Conservation (phyloP, 805 yeast species). For the Kockiozyma suomiensis region DNA sequence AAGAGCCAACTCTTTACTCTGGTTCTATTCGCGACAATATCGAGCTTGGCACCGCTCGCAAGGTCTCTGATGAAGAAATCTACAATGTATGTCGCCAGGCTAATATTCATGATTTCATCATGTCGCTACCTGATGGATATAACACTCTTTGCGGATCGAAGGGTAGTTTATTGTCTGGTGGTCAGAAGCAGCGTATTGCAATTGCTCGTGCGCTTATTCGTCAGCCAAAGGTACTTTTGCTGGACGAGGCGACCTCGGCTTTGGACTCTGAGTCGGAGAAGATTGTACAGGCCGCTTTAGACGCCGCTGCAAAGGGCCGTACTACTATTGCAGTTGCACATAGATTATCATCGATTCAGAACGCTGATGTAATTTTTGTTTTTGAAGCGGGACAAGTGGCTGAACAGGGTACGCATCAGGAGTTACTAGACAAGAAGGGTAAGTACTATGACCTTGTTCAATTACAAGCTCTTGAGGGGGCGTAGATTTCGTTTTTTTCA, state of each 20-base stretch:
- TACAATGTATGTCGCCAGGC: constrained; percentile 53
- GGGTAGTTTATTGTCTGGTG: constrained; percentile 60
- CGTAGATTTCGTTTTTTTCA: neutral
- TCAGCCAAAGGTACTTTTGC: constrained; percentile 56
- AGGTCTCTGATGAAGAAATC: constrained; percentile 47
- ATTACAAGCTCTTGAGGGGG: constrained; percentile 47
- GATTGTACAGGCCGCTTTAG: constrained; percentile 64
- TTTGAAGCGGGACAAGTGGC: constrained; percentile 57
- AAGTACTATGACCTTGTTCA: constrained; percentile 47
- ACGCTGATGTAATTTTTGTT: constrained; percentile 56
- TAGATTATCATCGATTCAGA: constrained; percentile 61
- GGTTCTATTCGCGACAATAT: constrained; percentile 79
- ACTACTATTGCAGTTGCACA: constrained; percentile 79
- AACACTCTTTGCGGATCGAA: constrained; percentile 54
- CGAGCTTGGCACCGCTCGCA: constrained; percentile 44
- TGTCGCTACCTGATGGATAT: constrained; percentile 56
- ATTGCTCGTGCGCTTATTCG: constrained; percentile 65
- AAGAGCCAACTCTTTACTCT: constrained; percentile 64
- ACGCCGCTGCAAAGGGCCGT: constrained; percentile 60
- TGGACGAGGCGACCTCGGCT: constrained; percentile 63
- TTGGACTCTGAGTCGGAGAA: constrained; percentile 63
- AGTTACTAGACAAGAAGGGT: constrained; percentile 45
- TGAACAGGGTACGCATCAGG: constrained; percentile 54
- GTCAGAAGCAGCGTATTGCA: constrained; percentile 67
- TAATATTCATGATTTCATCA: constrained; percentile 55